Evolutionary conservation across 345 rosid genomes (phyloP), one percentile per base, ranked within the genome.

Genomic region (Eucalyptus guilfoylei): DNA sequence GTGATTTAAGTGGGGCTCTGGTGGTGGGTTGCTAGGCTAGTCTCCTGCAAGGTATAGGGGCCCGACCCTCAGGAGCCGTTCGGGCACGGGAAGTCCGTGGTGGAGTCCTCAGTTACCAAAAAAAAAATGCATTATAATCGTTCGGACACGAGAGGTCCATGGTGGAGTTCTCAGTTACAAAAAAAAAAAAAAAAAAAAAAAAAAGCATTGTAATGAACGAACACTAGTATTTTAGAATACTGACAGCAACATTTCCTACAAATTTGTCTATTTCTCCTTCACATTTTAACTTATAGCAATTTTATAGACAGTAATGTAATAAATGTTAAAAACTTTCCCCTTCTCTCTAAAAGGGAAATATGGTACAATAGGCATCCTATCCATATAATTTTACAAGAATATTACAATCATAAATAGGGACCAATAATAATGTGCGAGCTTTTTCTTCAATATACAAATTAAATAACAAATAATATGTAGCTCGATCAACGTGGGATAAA

Each of bases 391-490:
- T 32, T 32, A 16, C 24, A 2, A 17, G 12, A 69, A 69, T 32
- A 8, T 32, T 9, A 69, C 7, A 32, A 69, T 69, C 23, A 32
- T 9, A 32, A 0, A 69, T 3, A 32, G 24, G 1, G 2, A 69
- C 0, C 6, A 0, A 1, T 67, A 16, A 32, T 32, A 32, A 67
- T 15, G 23, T 0, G 12, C 1, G 0, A 69, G 12, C 3, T 2
- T 2, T 32, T 69, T 8, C 2, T 16, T 1, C 1, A 32, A 17
- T 32, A 69, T 16, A 69, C 11, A 16, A 23, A 0, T 15, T 3
- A 67, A n/a, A 15, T 4, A 2, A 64, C 3, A 17, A 67, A n/a
- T 4, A 2, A 67, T 67, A 67, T 2, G 34, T 14, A 3, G 10
- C 5, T 64, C 3, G 3, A 2, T n/a, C 21, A 2, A 17, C 1